Evolutionary conservation across 345 rosid species (phyloP), one percentile per base, ranked within the genome.

Genomic region (Gossypium thurberi): DNA sequence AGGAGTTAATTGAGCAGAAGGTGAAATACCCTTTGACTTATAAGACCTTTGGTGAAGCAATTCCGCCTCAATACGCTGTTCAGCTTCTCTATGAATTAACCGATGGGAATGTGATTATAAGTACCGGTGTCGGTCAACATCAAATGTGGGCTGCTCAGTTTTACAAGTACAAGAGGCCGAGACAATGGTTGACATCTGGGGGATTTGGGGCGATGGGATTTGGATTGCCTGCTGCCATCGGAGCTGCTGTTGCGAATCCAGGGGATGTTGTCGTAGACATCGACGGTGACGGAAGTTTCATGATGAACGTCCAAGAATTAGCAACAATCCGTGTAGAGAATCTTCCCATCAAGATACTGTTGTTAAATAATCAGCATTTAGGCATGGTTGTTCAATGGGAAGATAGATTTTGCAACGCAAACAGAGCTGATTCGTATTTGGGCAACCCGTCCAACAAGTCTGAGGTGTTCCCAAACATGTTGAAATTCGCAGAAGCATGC

Each of bases 91-190:
- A 51, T 3, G 55, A 51, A 51, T 17, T 51, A 51, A 51, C 55
- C 55, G 6, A 15, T 15, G 55, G 55, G 55, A 51, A 17, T 51
- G 55, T n/a, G 18, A 51, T 17, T 51, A 51, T 51, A 17, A 51
- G 55, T 51, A 51, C 55, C 6, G 55, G 55, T 51, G 97, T 92
- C 15, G 97, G 97, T 18, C 98, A 94, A 65, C 98, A 94, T 84
- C 97, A 94, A 68, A 94, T 94, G 98, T 94, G 97, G 97, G 97
- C 98, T n/a, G 98, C 98, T 14, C 98, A 94, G 74, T 92, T 87
- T 77, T 94, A 94, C 87, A 94, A 92, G 78, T 94, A 89, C 75
- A 89, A 82, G 71, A 92, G 79, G 66, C 92, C 98, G 13, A 88
- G 91, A 33, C 97, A 90, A 72, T 94, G 96, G 97, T 52, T 92